These are phyloP conservation scores for Choricystis sp. DNA, from an alignment of 139 green algal species.

Conservation along the genomic window DNA sequence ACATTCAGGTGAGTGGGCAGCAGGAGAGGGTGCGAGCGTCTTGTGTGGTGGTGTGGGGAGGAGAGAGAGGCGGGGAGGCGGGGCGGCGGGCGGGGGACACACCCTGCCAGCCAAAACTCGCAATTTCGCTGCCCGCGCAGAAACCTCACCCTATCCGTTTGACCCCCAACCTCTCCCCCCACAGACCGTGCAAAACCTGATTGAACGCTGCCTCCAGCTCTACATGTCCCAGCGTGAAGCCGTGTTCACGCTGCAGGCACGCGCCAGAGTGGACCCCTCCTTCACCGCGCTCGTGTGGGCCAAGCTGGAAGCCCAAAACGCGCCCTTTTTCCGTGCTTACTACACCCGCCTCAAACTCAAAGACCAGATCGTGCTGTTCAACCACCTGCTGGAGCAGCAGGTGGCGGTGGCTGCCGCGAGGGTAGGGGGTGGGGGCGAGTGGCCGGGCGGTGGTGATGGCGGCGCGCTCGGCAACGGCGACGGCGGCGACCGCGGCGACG, in stretches of 20 bases:
- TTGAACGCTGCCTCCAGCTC: constrained; percentile 81
- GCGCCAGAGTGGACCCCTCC: constrained; percentile 59
- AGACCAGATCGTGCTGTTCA: constrained; percentile 85
- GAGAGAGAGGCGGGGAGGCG: neutral
- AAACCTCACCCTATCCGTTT: neutral
- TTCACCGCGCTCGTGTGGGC: constrained; percentile 84
- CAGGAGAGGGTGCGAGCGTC: no score
- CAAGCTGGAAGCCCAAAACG: constrained; percentile 90
- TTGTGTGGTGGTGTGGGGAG: neutral
- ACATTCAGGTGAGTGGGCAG: neutral
- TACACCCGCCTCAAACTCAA: constrained; percentile 71
- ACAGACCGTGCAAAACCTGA: constrained; percentile 81
- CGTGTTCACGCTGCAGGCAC: constrained; percentile 44
- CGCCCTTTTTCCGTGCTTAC: constrained; percentile 76
- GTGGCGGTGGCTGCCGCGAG: constrained; percentile 12
- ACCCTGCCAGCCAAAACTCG: no score
- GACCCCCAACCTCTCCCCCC: constrained; percentile 58
- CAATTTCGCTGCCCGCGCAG: neutral
- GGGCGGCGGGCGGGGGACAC: no score
- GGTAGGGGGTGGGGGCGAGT: neutral
- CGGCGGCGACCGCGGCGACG: neutral
- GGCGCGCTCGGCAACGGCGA: neutral
- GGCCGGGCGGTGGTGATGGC: neutral
- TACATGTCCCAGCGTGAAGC: constrained; percentile 79
- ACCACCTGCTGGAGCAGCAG: constrained; percentile 80